These are phyloP conservation scores for Coriaria nepalensis DNA, from an alignment of 306 rosid genomes.

Conservation along the genomic window DNA sequence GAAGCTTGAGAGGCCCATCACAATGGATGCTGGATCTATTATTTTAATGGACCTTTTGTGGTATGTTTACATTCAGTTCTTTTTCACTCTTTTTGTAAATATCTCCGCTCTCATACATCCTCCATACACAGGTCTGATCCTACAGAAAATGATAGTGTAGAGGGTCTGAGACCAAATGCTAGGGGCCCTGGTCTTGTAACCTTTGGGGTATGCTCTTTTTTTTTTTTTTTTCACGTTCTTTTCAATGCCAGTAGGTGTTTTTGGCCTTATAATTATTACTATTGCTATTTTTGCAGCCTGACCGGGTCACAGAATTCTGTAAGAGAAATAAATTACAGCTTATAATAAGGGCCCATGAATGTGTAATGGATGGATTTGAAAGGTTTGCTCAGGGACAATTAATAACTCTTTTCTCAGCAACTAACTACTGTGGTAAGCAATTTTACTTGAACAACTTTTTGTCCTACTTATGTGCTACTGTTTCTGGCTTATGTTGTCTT, in stretches of 20 bases:
- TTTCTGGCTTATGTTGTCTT: slow-evolving; percentile 10
- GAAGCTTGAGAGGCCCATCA: slow-evolving; percentile 95
- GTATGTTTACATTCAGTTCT: slow-evolving; percentile 27
- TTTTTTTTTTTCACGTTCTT: neutral
- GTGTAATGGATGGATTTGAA: slow-evolving; percentile 99
- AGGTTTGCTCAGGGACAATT: slow-evolving; percentile 98
- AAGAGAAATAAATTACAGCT: slow-evolving; percentile 95
- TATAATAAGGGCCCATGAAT: slow-evolving; percentile 95
- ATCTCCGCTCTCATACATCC: slow-evolving; percentile 12
- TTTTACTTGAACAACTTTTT: too few species aligned
- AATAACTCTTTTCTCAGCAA: slow-evolving; percentile 96
- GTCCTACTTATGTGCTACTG: neutral
- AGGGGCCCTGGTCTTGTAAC: slow-evolving; percentile 99
- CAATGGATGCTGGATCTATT: slow-evolving; percentile 99
- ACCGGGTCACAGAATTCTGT: slow-evolving; percentile 89
- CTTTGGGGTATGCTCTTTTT: slow-evolving; percentile 61
- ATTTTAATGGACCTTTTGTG: slow-evolving; percentile 91
- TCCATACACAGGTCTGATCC: slow-evolving; percentile 85
- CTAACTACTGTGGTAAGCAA: slow-evolving; percentile 88
- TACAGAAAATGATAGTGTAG: slow-evolving; percentile 92
- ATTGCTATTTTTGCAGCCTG: slow-evolving; percentile 52
- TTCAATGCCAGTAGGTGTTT: neutral
- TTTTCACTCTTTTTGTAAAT: slow-evolving; percentile 4
- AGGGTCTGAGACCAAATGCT: slow-evolving; percentile 99
- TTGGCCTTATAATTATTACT: too few species aligned